These are phyloP conservation scores for Grigorovia jiainica DNA, from an alignment of 805 yeast genomes.

Conservation along the genomic window DNA sequence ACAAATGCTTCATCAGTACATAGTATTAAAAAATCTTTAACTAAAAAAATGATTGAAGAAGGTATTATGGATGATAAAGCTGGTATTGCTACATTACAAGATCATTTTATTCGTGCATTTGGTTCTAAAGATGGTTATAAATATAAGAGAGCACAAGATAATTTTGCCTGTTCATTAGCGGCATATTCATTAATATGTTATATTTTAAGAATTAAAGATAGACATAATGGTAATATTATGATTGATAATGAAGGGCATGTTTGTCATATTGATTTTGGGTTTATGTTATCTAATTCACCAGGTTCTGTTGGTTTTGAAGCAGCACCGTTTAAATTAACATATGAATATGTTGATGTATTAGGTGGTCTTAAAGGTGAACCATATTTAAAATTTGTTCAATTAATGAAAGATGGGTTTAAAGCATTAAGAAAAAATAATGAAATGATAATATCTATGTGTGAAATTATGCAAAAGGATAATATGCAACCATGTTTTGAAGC, in stretches of 20 bases:
- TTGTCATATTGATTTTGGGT: slow-evolving; percentile 92
- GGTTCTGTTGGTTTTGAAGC: slow-evolving; percentile 97
- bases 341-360: slow-evolving; percentile 78
- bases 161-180: slow-evolving; percentile 80
- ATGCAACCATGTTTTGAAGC: slow-evolving; percentile 83
- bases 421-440: slow-evolving; percentile 66
- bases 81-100: slow-evolving; percentile 64
- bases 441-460: slow-evolving; percentile 73
- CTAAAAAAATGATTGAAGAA: slow-evolving; percentile 56
- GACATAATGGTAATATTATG: slow-evolving; percentile 98
- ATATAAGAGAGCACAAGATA: slow-evolving; percentile 69
- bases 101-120: slow-evolving; percentile 68
- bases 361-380: slow-evolving; percentile 66
- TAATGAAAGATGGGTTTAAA: slow-evolving; percentile 66
- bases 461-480: slow-evolving; percentile 88
- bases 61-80: slow-evolving; percentile 54
- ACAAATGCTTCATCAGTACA: slow-evolving; percentile 91
- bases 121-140: slow-evolving; percentile 50
- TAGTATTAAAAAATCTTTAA: slow-evolving; percentile 85
- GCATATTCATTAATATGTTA: slow-evolving; percentile 88
- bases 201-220: slow-evolving; percentile 83
- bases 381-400: slow-evolving; percentile 48
- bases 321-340: slow-evolving; percentile 89
- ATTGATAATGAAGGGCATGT: slow-evolving; percentile 92
- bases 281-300: slow-evolving; percentile 84